Percentiles rank a stretch among this genome's conserved stretches.
Evolutionary conservation across 2,329 filamentous ascomycete genomes (phyloP).

Genomic region (Phialemoniopsis sp.): DNA sequence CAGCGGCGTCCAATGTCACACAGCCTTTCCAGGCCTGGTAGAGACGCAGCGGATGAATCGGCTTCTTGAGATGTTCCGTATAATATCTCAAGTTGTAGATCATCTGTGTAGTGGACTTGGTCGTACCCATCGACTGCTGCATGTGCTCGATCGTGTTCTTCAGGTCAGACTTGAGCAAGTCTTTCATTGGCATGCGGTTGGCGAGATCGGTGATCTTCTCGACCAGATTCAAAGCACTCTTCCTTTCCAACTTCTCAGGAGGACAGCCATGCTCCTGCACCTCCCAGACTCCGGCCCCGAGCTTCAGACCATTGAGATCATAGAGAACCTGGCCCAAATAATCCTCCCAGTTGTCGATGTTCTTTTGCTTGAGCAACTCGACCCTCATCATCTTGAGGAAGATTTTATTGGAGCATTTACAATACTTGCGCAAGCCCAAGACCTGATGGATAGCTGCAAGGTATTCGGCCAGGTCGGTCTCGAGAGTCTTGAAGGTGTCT

Average conservation of each 20-base stretch:
- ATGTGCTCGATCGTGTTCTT: slow-evolving; percentile 90
- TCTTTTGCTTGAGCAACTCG: slow-evolving; percentile 73
- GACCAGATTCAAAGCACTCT: slow-evolving; percentile 75
- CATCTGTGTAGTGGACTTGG: slow-evolving; percentile 75
- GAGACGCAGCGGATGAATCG: slow-evolving; percentile 76
- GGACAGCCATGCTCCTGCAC: slow-evolving; percentile 77
- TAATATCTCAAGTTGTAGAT: slow-evolving; percentile 85
- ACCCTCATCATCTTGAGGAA: slow-evolving; percentile 87
- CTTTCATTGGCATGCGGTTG: slow-evolving; percentile 81
- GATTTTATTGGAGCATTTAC: slow-evolving; percentile 78
- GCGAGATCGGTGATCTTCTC: slow-evolving; percentile 81
- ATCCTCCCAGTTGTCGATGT: slow-evolving; percentile 77
- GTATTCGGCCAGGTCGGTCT: slow-evolving; percentile 74
- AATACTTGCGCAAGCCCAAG: slow-evolving; percentile 78
- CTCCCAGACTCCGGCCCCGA: slow-evolving; percentile 62
- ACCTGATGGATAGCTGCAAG: slow-evolving; percentile 79
- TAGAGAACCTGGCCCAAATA: slow-evolving; percentile 83
- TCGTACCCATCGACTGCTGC: slow-evolving; percentile 77
- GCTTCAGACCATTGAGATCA: slow-evolving; percentile 77
- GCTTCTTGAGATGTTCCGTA: slow-evolving; percentile 74
- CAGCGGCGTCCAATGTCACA: slow-evolving; percentile 67
- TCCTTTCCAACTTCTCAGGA: slow-evolving; percentile 71
- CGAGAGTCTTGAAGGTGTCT: slow-evolving; percentile 58
- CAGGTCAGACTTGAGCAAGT: slow-evolving; percentile 85
- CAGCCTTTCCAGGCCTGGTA: slow-evolving; percentile 79